Percentiles rank a stretch among this genome's conserved stretches.
phyloP scores from a whole-genome alignment of 441 rosid species.

The Aleurites moluccanus region DNA sequence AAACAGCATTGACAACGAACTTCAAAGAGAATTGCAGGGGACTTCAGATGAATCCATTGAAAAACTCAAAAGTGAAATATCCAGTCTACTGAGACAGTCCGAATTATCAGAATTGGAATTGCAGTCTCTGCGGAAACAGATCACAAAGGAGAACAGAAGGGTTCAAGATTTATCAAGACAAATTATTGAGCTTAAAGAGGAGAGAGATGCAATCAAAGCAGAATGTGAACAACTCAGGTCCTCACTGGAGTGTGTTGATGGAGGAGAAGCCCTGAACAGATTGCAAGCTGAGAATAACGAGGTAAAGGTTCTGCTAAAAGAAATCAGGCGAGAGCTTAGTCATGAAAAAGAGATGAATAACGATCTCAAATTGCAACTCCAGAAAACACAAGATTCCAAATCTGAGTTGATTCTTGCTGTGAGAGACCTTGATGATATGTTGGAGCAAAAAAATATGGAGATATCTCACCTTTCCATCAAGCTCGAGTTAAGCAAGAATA shows the following conservation, averaged over 20 bases:
- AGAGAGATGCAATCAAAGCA: conserved; percentile 54
- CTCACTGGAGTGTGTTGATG: conserved; percentile 33
- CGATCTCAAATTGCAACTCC: conserved; percentile 65
- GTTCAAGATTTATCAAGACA: conserved; percentile 74
- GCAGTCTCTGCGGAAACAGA: conserved; percentile 77
- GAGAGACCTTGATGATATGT: conserved; percentile 71
- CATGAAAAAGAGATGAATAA: conserved; percentile 66
- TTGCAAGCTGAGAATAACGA: conserved; percentile 50
- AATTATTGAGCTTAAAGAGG: conserved; percentile 58
- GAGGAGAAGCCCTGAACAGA: conserved; percentile 40
- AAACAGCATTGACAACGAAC: conserved; percentile 61
- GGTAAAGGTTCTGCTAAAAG: conserved; percentile 52
- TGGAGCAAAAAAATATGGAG: conserved; percentile 53
- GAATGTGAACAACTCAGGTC: conserved; percentile 57
- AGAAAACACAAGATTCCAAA: conserved; percentile 79
- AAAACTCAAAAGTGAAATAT: conserved; percentile 62
- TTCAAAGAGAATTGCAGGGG: conserved; percentile 51
- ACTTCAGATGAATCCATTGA: conserved; percentile 61
- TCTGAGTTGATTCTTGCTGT: conserved; percentile 77
- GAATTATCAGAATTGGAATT: conserved; percentile 77
- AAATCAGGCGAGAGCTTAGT: conserved; percentile 61
- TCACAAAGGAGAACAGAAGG: conserved; percentile 75
- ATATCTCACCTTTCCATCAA: conserved; percentile 53
- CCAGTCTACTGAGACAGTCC: conserved; percentile 57
- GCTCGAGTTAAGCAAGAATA: conserved; percentile 36